These are phyloP conservation scores for Globisporangium perplexum DNA, from an alignment of 352 stramenopile species.

Conservation along the genomic window DNA sequence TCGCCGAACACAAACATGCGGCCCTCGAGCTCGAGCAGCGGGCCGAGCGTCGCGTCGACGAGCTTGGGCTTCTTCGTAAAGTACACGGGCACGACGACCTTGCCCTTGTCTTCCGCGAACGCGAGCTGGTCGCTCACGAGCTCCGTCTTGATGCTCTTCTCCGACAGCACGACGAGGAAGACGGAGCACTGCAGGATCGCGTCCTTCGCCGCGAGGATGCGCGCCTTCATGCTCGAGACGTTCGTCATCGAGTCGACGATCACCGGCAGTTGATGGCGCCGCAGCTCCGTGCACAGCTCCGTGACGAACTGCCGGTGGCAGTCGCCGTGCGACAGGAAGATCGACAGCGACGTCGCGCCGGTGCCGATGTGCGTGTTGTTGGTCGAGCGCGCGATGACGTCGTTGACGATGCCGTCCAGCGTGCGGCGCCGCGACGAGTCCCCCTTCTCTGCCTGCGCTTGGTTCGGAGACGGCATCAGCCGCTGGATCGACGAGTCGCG, in stretches of 20 bases:
- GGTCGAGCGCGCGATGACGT: conserved; percentile 31
- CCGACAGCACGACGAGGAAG: conserved; percentile 71
- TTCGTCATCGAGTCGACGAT: conserved; percentile 64
- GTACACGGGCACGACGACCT: conserved; percentile 69
- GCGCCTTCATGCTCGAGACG: conserved; percentile 69
- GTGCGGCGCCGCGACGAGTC: conserved; percentile 10
- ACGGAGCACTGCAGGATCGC: conserved; percentile 64
- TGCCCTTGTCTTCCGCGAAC: conserved; percentile 79
- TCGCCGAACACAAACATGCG: conserved; percentile 47
- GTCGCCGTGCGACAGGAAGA: conserved; percentile 77
- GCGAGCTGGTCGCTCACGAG: conserved; percentile 80
- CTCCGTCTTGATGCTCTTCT: conserved; percentile 71
- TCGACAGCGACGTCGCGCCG: conserved; percentile 24
- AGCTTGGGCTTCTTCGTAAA: conserved; percentile 44
- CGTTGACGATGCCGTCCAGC: conserved; percentile 56
- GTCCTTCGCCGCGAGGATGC: conserved; percentile 71
- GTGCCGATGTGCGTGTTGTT: conserved; percentile 1
- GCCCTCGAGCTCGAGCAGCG: conserved; percentile 29
- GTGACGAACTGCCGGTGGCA: conserved; percentile 67
- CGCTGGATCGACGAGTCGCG: conserved; percentile 6
- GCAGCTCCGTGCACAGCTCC: conserved; percentile 44
- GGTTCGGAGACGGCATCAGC: conserved; percentile 4
- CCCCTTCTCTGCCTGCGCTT: background rate
- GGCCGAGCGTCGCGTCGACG: conserved; percentile 29
- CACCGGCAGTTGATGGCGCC: conserved; percentile 36